These are phyloP conservation scores for Colletotrichum tropicale DNA, from an alignment of 2,329 filamentous ascomycete species.

Conservation along the genomic window DNA sequence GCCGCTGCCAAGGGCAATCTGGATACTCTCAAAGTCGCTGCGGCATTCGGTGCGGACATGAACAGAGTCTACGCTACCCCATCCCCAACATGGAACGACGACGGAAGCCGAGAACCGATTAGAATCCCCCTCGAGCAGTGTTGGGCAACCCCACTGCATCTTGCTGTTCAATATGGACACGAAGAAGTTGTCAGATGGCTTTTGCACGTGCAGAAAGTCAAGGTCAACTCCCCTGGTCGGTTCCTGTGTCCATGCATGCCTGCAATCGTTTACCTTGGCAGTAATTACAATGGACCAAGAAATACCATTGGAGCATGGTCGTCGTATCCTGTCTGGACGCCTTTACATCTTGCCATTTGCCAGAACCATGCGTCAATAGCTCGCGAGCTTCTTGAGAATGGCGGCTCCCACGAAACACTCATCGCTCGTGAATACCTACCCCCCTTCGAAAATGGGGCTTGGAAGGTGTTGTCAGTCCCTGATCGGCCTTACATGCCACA, in stretches of 20 bases:
- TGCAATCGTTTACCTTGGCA: not conserved
- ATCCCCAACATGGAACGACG: fast-evolving
- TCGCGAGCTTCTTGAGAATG: not conserved
- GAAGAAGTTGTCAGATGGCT: not conserved
- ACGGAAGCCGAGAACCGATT: not conserved
- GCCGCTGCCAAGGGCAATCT: not conserved
- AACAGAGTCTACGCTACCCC: not conserved
- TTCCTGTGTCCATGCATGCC: not conserved
- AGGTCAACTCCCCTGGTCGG: not conserved
- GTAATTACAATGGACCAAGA: fast-evolving
- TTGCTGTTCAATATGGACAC: not conserved
- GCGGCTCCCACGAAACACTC: not conserved
- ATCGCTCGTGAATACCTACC: not conserved
- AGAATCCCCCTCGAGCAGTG: not conserved
- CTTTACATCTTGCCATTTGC: not conserved
- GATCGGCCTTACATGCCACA: fast-evolving
- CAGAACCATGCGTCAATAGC: not conserved
- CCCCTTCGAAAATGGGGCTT: not conserved
- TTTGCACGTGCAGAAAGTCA: not conserved
- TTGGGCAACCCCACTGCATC: not conserved
- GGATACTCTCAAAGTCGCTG: not conserved
- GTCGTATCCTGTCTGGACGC: not conserved
- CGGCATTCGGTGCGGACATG: not conserved
- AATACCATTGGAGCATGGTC: not conserved
- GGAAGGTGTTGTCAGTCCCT: not conserved